Percentiles rank a stretch among this genome's conserved stretches.
Evolutionary conservation across 1,284 basidiomycete species (phyloP).

Genomic region (Erythrobasidium hasegawianum): DNA sequence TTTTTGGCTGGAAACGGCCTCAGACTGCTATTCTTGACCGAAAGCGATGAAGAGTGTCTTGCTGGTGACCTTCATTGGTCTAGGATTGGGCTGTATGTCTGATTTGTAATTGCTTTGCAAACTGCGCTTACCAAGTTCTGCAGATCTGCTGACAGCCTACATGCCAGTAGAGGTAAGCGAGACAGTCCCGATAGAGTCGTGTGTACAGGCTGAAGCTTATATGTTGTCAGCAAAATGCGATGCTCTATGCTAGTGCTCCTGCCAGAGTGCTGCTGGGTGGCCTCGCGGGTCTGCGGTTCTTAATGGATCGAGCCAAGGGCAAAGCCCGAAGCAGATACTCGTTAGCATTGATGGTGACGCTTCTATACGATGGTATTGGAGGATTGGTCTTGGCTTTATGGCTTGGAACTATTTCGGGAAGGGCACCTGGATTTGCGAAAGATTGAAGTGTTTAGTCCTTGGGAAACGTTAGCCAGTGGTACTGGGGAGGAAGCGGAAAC

Average conservation of each 20-base stretch:
- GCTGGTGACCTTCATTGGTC: slow-evolving; percentile 11
- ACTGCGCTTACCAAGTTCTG: not conserved
- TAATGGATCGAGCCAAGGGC: not conserved
- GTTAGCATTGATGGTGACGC: not conserved
- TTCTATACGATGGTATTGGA: slow-evolving; percentile 26
- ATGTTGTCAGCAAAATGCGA: slow-evolving; percentile 6
- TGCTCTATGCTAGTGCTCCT: slow-evolving; percentile 27
- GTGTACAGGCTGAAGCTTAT: not conserved
- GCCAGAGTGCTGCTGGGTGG: slow-evolving; percentile 8
- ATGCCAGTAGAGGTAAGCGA: slow-evolving; percentile 18
- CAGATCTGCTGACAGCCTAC: slow-evolving; percentile 19
- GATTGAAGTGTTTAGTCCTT: too few species aligned
- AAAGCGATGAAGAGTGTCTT: not conserved
- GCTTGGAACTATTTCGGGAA: slow-evolving; percentile 16
- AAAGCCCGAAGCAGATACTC: not conserved
- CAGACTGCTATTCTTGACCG: slow-evolving; percentile 19
- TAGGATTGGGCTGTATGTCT: slow-evolving; percentile 13
- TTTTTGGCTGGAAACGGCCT: slow-evolving; percentile 1
- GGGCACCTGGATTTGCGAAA: slow-evolving; percentile 1
- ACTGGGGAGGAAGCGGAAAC: too few species aligned
- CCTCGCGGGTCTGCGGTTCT: slow-evolving; percentile 12
- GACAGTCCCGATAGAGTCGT: too few species aligned
- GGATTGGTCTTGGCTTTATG: slow-evolving; percentile 17
- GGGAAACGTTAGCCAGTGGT: too few species aligned
- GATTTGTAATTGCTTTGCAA: not conserved